Conservation (phyloP, 2,329 filamentous ascomycete species). For the Cordyceps cateniannulata region DNA sequence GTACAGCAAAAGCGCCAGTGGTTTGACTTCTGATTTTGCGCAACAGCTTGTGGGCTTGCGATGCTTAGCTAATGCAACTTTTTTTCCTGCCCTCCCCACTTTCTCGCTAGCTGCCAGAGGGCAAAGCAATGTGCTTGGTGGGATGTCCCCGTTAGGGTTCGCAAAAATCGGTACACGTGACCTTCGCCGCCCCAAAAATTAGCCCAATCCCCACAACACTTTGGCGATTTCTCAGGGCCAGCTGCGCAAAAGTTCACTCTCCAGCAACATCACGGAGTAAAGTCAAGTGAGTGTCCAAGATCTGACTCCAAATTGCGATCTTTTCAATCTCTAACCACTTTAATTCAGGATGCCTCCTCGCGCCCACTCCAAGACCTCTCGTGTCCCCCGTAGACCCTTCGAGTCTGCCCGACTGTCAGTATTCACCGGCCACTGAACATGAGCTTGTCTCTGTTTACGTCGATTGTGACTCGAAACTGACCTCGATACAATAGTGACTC, state of each 20-base stretch:
- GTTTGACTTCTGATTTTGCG: conserved; percentile 33
- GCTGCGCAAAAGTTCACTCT: conserved; percentile 13
- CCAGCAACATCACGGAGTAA: conserved; percentile 32
- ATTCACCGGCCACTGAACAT: conserved; percentile 89
- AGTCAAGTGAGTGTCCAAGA: conserved; percentile 30
- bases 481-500: conserved; percentile 70
- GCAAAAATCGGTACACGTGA: conserved; percentile 23
- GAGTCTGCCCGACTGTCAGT: conserved; percentile 99
- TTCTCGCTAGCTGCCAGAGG: conserved; percentile 21
- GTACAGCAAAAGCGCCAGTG: conserved; percentile 21
- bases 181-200: conserved; percentile 18
- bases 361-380: conserved; percentile 98
- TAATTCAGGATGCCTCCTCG: conserved; percentile 34
- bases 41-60: conserved; percentile 31
- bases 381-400: conserved; percentile 96
- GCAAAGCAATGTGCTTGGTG: conserved; percentile 22
- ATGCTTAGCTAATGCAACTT: conserved; percentile 30
- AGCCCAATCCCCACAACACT: conserved; percentile 27
- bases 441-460: conserved; percentile 98
- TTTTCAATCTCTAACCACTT: conserved; percentile 22
- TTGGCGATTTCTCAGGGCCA: conserved; percentile 21
- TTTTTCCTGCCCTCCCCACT: conserved; percentile 19
- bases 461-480: conserved; percentile 74
- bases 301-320: conserved; percentile 11
- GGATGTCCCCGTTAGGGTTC: conserved; percentile 28